phyloP scores from a whole-genome alignment of 768 basidiomycete genomes.

The Royoungia palumana region DNA sequence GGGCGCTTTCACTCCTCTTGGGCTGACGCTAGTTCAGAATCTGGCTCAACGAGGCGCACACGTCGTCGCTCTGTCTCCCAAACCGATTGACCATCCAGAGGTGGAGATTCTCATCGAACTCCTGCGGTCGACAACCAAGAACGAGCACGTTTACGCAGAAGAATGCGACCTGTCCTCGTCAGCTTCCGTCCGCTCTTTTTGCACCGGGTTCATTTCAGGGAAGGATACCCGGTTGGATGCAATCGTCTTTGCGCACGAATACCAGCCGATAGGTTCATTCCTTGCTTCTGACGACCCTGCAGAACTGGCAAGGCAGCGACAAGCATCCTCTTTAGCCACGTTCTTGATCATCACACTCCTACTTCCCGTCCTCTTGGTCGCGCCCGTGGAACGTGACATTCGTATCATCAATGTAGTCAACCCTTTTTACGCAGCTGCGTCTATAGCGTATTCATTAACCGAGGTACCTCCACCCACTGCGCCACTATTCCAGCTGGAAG shows the following conservation, averaged over 20 bases:
- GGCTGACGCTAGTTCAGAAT: slow-evolving; percentile 60
- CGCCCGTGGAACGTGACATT: slow-evolving; percentile 85
- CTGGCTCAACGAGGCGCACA: slow-evolving; percentile 77
- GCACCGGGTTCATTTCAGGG: slow-evolving; percentile 60
- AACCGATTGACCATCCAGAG: slow-evolving; percentile 46
- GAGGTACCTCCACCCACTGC: slow-evolving; percentile 27
- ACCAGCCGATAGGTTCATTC: slow-evolving; percentile 58
- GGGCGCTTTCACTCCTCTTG: slow-evolving; percentile 76
- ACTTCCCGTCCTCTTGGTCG: slow-evolving; percentile 74
- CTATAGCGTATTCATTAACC: slow-evolving; percentile 38
- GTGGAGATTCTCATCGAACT: slow-evolving; percentile 62
- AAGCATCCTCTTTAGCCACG: slow-evolving; percentile 56
- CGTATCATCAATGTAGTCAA: slow-evolving; percentile 86
- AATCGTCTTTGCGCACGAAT: slow-evolving; percentile 76
- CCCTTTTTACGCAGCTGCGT: slow-evolving; percentile 84
- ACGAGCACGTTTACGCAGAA: slow-evolving; percentile 78
- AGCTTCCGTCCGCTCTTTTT: slow-evolving; percentile 65
- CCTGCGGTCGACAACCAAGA: slow-evolving; percentile 63
- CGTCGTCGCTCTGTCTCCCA: slow-evolving; percentile 67
- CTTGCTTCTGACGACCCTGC: slow-evolving; percentile 28
- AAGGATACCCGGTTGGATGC: slow-evolving; percentile 73
- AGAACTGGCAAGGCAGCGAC: slow-evolving; percentile 39
- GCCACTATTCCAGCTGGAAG: slow-evolving; percentile 53
- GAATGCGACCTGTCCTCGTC: slow-evolving; percentile 70
- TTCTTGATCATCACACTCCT: slow-evolving; percentile 79